Conservation (phyloP, 2,329 filamentous ascomycete genomes). For the Chrysosporium queenslandicum region DNA sequence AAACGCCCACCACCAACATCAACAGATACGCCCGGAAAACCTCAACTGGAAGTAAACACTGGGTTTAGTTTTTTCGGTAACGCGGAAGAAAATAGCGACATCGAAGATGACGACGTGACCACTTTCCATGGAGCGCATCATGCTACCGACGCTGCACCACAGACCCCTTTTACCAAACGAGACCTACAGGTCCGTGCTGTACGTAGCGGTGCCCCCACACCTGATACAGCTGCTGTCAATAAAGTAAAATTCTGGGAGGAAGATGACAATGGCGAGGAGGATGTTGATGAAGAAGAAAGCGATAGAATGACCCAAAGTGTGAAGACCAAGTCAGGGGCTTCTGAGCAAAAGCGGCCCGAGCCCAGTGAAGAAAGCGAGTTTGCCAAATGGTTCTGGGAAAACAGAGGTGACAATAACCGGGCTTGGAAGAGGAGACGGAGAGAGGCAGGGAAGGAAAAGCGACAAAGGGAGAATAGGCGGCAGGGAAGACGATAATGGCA, state of each 20-base stretch:
- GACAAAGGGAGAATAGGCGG: conserved; percentile 50
- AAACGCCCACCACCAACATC: conserved; percentile 52
- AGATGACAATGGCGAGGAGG: conserved; percentile 17
- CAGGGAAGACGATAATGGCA: conserved; percentile 26
- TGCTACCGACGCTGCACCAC: conserved; percentile 41
- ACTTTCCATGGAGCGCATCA: not conserved
- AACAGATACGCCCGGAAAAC: conserved; percentile 24
- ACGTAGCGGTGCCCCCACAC: conserved; percentile 88
- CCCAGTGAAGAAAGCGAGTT: conserved; percentile 46
- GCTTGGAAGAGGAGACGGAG: conserved; percentile 47
- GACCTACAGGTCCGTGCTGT: conserved; percentile 58
- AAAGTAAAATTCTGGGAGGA: conserved; percentile 26
- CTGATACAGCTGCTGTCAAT: conserved; percentile 73
- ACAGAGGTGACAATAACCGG: conserved; percentile 42
- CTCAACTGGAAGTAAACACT: conserved; percentile 37
- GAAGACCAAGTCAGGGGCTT: conserved; percentile 16
- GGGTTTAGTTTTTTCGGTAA: conserved; percentile 69
- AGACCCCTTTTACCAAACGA: conserved; percentile 72
- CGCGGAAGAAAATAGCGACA: conserved; percentile 42
- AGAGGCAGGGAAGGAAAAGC: conserved; percentile 50
- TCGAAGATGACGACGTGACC: conserved; percentile 36
- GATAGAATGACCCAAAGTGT: conserved; percentile 17
- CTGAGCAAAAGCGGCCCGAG: conserved; percentile 19
- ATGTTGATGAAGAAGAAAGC: conserved; percentile 12
- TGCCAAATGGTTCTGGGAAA: conserved; percentile 51